A percentile compares a stretch with the other conserved stretches of the same genome.
These are phyloP conservation scores for Arthrobotrys pseudoclavata DNA, from an alignment of 2,329 filamentous ascomycete species.

Conservation along the genomic window DNA sequence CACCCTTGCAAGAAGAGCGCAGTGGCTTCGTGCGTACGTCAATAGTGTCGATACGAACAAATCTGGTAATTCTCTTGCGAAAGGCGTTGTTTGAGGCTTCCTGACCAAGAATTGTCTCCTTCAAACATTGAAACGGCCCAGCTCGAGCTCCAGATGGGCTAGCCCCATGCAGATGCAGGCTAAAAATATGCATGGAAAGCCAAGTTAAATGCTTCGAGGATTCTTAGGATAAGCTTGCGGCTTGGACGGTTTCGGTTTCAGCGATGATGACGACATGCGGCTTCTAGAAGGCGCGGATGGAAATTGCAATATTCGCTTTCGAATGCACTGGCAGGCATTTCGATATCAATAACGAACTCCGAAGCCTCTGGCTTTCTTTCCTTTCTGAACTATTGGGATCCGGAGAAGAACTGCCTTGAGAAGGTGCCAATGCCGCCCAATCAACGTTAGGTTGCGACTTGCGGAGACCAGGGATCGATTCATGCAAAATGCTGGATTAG, in stretches of 20 bases:
- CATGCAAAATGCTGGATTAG: slow-evolving; percentile 24
- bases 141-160: slow-evolving; percentile 5
- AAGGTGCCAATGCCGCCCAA: slow-evolving; percentile 9
- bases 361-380: background rate
- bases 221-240: slow-evolving; percentile 20
- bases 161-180: slow-evolving; percentile 1
- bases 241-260: slow-evolving; percentile 20
- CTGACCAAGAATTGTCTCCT: slow-evolving; percentile 24
- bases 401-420: slow-evolving; percentile 2
- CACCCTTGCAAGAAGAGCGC: slow-evolving; percentile 1
- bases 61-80: slow-evolving; percentile 1
- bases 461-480: slow-evolving; percentile 33
- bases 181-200: background rate
- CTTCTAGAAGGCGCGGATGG: slow-evolving; percentile 22
- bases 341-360: background rate
- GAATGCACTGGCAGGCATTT: background rate
- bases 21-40: background rate
- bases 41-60: slow-evolving; percentile 12
- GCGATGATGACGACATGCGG: slow-evolving; percentile 17
- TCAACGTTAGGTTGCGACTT: slow-evolving; percentile 30
- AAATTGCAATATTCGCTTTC: background rate
- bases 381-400: no score
- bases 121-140: slow-evolving; percentile 8
- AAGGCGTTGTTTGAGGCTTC: slow-evolving; percentile 26
- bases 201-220: background rate